phyloP scores from a whole-genome alignment of 805 yeast species.

The Saccharomycopsis malanga region DNA sequence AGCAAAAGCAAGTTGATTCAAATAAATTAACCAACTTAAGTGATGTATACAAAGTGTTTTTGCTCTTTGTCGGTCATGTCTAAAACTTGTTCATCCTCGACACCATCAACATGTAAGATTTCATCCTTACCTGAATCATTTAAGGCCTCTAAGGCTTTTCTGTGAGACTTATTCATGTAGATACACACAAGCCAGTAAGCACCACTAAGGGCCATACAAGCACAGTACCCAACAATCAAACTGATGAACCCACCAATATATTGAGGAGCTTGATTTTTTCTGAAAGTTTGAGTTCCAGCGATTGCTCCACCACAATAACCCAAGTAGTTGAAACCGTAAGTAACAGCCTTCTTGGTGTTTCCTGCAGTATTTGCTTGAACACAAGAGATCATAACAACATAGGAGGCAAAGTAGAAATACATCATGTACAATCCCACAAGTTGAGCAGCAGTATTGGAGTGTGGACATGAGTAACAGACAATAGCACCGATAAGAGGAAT shows the following conservation, averaged over 20 bases:
- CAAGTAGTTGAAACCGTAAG: conserved; percentile 45
- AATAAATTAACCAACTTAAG: too few species aligned
- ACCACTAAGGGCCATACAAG: conserved; percentile 33
- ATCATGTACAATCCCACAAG: conserved; percentile 35
- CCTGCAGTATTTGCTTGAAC: conserved; percentile 56
- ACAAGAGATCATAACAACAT: conserved; percentile 31
- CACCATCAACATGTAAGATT: conserved; percentile 22
- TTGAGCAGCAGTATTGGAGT: conserved; percentile 21
- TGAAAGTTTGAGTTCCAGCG: conserved; percentile 68
- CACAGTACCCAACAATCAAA: conserved; percentile 36
- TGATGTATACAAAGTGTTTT: conserved; percentile 30
- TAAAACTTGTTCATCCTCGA: conserved; percentile 32
- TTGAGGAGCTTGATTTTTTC: conserved; percentile 34
- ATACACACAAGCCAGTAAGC: conserved; percentile 30
- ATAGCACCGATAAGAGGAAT: conserved; percentile 28
- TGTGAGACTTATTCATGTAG: conserved; percentile 30
- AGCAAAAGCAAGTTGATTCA: too few species aligned
- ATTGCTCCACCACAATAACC: conserved; percentile 64
- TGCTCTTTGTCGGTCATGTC: conserved; percentile 36
- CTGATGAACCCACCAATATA: conserved; percentile 40
- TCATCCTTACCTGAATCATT: conserved; percentile 21
- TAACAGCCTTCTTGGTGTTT: conserved; percentile 54
- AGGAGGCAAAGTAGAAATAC: conserved; percentile 33
- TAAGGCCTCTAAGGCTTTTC: conserved; percentile 18
- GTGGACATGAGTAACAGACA: conserved; percentile 32